Conservation (phyloP, 192 early-diverging fungal genomes). For the Backusella circina region DNA sequence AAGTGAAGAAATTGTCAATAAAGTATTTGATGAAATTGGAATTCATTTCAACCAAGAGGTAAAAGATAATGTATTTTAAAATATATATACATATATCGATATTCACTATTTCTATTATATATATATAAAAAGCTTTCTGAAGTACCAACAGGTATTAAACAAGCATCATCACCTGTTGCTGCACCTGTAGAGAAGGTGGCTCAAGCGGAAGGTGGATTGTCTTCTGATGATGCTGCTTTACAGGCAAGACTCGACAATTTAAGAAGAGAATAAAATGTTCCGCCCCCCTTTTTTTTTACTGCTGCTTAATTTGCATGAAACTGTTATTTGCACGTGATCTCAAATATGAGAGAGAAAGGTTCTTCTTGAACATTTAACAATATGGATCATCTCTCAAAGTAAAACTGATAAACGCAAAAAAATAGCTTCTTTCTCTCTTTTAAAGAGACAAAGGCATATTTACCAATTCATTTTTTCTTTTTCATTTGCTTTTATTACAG, state of each 20-base stretch:
- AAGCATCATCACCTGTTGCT: conserved; percentile 22
- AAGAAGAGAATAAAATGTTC: conserved; percentile 64
- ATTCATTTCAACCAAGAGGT: conserved; percentile 76
- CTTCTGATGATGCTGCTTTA: conserved; percentile 74
- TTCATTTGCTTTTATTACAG: too few relatives aligned
- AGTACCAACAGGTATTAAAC: conserved; percentile 43
- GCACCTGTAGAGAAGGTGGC: conserved; percentile 45
- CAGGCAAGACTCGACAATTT: conserved; percentile 88
- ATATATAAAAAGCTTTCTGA: conserved; percentile 37
- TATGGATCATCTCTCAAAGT: neutral
- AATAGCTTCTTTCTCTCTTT: too few relatives aligned
- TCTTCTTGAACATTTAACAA: neutral
- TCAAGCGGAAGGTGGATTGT: conserved; percentile 47
- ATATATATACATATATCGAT: neutral
- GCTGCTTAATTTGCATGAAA: neutral
- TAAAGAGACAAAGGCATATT: too few relatives aligned
- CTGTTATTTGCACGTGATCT: neutral
- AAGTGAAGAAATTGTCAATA: conserved; percentile 84
- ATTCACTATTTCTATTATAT: neutral
- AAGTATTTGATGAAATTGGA: conserved; percentile 95
- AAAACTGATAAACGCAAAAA: too few relatives aligned
- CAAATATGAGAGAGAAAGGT: neutral
- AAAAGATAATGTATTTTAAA: neutral
- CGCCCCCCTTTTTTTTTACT: neutral
- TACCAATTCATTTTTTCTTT: too few relatives aligned